Base-by-base conservation (phyloP, 306 rosid species). In the Quercus agrifolia region DNA sequence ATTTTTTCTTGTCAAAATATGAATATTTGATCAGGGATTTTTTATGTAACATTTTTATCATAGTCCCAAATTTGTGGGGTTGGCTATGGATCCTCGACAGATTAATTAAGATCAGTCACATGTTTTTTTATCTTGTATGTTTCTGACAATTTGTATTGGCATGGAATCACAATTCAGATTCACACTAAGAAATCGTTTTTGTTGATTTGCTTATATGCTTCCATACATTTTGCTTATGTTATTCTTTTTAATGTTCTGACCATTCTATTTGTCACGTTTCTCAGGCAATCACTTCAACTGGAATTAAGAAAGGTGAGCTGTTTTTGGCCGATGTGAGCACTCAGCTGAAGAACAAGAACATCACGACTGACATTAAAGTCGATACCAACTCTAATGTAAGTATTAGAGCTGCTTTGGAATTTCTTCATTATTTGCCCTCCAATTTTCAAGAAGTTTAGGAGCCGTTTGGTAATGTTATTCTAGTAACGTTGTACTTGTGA, bases 291-390 rank as follows among this genome's bases (percentile, higher is more conserved):
- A 84, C 92, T 79, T 92, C 98, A 28, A 85, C 92, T 78, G 99
- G 98, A 83, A 18, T 87, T 19, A 91, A 77, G 93, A 95, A 91
- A 71, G 98, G 94, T 18, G 98, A 92, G 52, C 8, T 78, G n/a
- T 82, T 86, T 84, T 70, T 92, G 87, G 94, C 96, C 0, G 98
- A 91, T 83, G 86, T 92, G 35, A 92, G 82, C 85, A 90, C 92
- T 46, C 90, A 91, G 91, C 74, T 95, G 76, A 92, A 90, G 96
- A 91, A 90, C 91, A 95, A 95, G 84, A 92, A 95, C 85, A 88
- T 95, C 91, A 95, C 99, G 3, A 89, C 99, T 19, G 96, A 90
- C 73, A 56, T 95, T 5, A 92, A 95, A 92, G 97, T 95, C 41
- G 99, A 95, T 89, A 87, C 97, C 17, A 78, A 85, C 85, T 92